Conservation (phyloP, 148 eudicot species). For the Rhododendron vialii region DNA sequence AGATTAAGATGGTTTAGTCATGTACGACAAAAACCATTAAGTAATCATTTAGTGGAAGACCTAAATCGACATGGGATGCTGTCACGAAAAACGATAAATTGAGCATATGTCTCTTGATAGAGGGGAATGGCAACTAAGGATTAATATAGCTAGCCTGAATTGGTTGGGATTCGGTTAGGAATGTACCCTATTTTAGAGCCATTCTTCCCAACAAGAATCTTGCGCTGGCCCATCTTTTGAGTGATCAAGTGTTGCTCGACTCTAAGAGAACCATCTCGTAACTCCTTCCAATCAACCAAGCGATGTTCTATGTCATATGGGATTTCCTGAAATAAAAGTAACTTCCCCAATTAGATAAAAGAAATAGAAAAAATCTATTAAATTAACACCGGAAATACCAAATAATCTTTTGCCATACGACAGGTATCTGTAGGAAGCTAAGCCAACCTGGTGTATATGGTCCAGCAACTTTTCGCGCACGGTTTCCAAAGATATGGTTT, state of each 20-base stretch:
- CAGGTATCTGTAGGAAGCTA: background rate
- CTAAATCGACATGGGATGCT: background rate
- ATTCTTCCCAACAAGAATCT: slow-evolving; percentile 85
- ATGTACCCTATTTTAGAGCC: slow-evolving; percentile 91
- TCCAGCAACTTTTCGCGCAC: slow-evolving; percentile 88
- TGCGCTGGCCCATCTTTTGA: slow-evolving; percentile 78
- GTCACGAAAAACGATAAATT: background rate
- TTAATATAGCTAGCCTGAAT: background rate
- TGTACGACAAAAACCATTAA: background rate
- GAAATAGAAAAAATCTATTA: background rate
- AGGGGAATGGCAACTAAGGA: background rate
- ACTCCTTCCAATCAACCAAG: slow-evolving; percentile 84
- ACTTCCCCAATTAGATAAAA: background rate
- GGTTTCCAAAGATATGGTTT: slow-evolving; percentile 83
- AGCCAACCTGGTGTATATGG: slow-evolving; percentile 79
- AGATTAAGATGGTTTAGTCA: background rate
- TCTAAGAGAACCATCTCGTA: slow-evolving; percentile 79
- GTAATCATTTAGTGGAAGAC: background rate
- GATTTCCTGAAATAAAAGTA: slow-evolving; percentile 60
- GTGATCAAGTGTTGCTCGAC: slow-evolving; percentile 91
- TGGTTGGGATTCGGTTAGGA: background rate
- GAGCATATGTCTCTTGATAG: background rate
- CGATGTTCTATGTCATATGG: slow-evolving; percentile 83
- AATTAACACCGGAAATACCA: background rate
- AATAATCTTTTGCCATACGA: background rate